Evolutionary conservation across 108 stramenopile genomes (phyloP).

Genomic region (Discostella stelligeroides): DNA sequence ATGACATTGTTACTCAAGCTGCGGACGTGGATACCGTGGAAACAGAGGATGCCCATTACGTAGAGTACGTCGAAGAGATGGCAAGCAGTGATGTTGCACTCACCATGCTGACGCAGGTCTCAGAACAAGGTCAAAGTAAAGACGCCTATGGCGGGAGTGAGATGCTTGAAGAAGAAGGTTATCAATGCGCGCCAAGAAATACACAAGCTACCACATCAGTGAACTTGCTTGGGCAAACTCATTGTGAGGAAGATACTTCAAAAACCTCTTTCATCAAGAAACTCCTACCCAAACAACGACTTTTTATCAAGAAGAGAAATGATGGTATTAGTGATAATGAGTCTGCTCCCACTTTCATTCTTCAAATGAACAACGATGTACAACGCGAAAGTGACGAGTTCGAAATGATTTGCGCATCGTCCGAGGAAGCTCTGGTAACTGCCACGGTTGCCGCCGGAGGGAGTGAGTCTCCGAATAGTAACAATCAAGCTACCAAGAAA

Average conservation of each 20-base stretch:
- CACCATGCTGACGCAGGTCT: too few relatives aligned
- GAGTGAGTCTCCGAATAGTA: not conserved
- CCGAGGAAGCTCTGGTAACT: not conserved
- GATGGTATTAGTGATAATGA: not conserved
- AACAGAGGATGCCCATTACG: too few relatives aligned
- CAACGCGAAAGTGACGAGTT: not conserved
- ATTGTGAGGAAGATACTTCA: not conserved
- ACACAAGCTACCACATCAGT: not conserved
- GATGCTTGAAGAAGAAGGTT: too few relatives aligned
- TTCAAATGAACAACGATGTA: too few relatives aligned
- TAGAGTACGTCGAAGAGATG: too few relatives aligned
- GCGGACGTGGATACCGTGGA: too few relatives aligned
- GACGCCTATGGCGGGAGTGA: too few relatives aligned
- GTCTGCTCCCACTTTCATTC: not conserved
- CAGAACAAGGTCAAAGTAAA: too few relatives aligned
- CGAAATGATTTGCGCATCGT: not conserved
- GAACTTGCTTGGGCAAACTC: not conserved
- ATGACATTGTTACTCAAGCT: too few relatives aligned
- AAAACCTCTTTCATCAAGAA: not conserved
- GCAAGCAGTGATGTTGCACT: too few relatives aligned
- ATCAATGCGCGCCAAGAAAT: too few relatives aligned
- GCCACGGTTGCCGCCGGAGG: not conserved
- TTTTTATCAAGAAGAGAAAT: slow-evolving; percentile 2
- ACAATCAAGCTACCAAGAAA: too few relatives aligned
- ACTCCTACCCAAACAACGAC: not conserved